Conservation (phyloP, 768 basidiomycete species). For the Tulasnella sp. region DNA sequence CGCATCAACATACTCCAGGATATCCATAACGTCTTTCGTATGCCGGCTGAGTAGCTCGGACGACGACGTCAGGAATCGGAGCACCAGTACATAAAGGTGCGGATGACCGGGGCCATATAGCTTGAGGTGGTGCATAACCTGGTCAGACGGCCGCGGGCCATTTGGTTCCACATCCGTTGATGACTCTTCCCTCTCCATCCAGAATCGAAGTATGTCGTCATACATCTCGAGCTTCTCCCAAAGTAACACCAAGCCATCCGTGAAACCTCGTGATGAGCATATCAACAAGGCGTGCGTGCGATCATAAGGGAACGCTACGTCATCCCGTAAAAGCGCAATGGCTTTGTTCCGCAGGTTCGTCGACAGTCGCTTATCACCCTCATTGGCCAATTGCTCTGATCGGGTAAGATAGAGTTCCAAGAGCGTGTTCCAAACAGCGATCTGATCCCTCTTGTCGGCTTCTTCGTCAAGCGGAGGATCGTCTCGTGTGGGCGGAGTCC, state of each 20-base stretch:
- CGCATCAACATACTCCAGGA: slow-evolving; percentile 69
- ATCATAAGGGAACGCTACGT: slow-evolving; percentile 52
- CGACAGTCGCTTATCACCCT: slow-evolving; percentile 21
- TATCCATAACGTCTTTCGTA: slow-evolving; percentile 49
- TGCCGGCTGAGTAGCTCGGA: slow-evolving; percentile 61
- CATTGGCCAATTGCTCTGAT: slow-evolving; percentile 24
- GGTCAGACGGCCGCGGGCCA: slow-evolving; percentile 28
- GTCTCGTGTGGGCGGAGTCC: slow-evolving; percentile 17
- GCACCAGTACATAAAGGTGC: slow-evolving; percentile 72
- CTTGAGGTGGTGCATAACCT: slow-evolving; percentile 62
- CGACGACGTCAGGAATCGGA: slow-evolving; percentile 80
- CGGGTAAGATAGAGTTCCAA: slow-evolving; percentile 79
- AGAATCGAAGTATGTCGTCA: slow-evolving; percentile 86
- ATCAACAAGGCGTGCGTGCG: slow-evolving; percentile 87
- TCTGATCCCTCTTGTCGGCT: slow-evolving; percentile 53
- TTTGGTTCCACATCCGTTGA: background rate
- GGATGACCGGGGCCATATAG: slow-evolving; percentile 61
- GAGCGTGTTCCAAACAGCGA: slow-evolving; percentile 89
- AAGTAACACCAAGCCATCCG: slow-evolving; percentile 69
- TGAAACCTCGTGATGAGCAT: slow-evolving; percentile 75
- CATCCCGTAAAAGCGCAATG: slow-evolving; percentile 50
- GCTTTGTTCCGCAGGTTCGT: slow-evolving; percentile 47
- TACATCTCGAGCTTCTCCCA: slow-evolving; percentile 96
- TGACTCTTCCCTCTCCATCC: slow-evolving; percentile 57
- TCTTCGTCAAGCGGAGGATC: slow-evolving; percentile 33